Percentiles rank a stretch among this genome's conserved stretches.
Conservation (phyloP, 192 early-diverging fungal species). For the Gonapodya prolifera region DNA sequence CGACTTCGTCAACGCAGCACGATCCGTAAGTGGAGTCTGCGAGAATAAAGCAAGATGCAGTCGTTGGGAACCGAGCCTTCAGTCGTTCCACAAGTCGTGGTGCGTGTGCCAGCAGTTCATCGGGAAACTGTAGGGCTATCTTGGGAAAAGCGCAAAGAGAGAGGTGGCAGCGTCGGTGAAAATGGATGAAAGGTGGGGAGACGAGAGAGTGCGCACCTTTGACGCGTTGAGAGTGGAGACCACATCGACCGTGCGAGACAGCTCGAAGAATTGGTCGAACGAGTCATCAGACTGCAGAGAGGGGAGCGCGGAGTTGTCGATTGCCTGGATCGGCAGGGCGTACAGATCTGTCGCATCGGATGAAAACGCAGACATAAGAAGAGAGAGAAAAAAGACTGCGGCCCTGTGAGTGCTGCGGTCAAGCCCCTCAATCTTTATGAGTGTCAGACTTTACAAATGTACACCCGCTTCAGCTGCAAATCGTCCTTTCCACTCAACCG, state of each 20-base stretch:
- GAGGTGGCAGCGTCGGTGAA: neutral
- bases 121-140: conserved; percentile 89
- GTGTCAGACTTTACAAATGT: no score
- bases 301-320: neutral
- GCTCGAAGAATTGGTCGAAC: neutral
- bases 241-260: neutral
- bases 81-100: conserved; percentile 46
- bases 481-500: no score
- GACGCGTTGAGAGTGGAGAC: neutral
- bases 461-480: no score
- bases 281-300: neutral
- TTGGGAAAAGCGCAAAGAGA: conserved; percentile 3
- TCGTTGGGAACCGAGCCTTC: conserved; percentile 20
- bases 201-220: neutral
- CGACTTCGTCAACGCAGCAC: conserved; percentile 97
- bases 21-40: conserved; percentile 94
- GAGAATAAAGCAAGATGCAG: conserved; percentile 54
- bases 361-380: neutral
- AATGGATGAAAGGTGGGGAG: neutral
- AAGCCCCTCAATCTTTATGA: no score
- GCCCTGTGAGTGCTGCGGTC: no score
- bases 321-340: neutral
- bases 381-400: no score
- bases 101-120: conserved; percentile 63
- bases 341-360: neutral